Evolutionary conservation across 2,329 filamentous ascomycete species (phyloP).

Genomic region (Cladosporium sp.): DNA sequence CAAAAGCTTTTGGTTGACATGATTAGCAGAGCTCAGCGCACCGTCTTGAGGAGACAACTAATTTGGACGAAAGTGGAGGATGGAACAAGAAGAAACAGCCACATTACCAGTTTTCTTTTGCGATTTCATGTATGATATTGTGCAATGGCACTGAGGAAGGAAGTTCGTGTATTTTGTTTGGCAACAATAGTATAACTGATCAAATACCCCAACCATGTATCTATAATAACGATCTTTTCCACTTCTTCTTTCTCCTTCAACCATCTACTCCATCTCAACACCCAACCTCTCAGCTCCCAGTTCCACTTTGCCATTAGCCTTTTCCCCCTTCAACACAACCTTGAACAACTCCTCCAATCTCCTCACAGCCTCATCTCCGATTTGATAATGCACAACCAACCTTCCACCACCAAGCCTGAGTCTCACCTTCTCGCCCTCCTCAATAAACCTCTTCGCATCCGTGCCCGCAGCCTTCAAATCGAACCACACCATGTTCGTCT

Average conservation of each 20-base stretch:
- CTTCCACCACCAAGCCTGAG: constrained; percentile 55
- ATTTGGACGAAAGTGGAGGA: neutral
- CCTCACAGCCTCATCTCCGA: constrained; percentile 60
- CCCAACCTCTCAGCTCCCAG: constrained; percentile 18
- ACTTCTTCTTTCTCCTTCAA: neutral
- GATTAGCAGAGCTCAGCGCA: too few species aligned
- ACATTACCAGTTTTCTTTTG: neutral
- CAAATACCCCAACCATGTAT: neutral
- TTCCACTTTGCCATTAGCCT: constrained; percentile 23
- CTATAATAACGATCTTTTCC: neutral
- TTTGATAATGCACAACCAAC: constrained; percentile 69
- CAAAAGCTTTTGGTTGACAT: too few species aligned
- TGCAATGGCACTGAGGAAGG: neutral
- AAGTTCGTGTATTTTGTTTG: neutral
- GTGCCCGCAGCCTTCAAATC: constrained; percentile 62
- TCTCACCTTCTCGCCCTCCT: constrained; percentile 54
- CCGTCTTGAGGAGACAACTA: too few species aligned
- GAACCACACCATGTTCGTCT: constrained; percentile 93
- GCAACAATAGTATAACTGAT: neutral
- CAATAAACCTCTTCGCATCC: constrained; percentile 49
- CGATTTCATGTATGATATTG: neutral
- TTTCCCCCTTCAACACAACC: constrained; percentile 28
- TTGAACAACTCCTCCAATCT: constrained; percentile 55
- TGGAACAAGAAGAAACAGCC: neutral
- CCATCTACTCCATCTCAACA: neutral